A percentile compares a stretch with the other conserved stretches of the same genome.
These are phyloP conservation scores for Cladosporium sp. DNA, from an alignment of 2,329 filamentous ascomycete species.

Conservation along the genomic window DNA sequence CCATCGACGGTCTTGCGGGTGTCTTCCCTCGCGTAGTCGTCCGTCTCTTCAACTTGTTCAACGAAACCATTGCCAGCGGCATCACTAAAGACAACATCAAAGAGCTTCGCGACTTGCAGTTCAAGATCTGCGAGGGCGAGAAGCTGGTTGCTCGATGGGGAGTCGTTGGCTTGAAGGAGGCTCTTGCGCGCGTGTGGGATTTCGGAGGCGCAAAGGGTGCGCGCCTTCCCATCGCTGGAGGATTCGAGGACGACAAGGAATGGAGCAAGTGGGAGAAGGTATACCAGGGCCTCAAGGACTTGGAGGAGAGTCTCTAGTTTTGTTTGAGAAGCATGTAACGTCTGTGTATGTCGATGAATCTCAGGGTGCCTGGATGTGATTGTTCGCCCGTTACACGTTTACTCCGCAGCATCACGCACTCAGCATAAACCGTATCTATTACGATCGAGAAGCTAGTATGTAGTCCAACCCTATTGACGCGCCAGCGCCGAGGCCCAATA, in stretches of 20 bases:
- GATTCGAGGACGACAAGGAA: constrained; percentile 58
- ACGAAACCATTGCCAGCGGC: constrained; percentile 43
- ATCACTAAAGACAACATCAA: constrained; percentile 43
- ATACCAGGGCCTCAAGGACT: constrained; percentile 46
- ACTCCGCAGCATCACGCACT: neutral
- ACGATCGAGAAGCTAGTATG: neutral
- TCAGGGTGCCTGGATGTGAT: neutral
- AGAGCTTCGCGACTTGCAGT: constrained; percentile 59
- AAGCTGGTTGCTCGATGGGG: constrained; percentile 62
- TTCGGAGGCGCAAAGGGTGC: constrained; percentile 62
- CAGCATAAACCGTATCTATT: neutral
- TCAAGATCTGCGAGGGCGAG: constrained; percentile 60
- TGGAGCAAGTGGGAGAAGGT: constrained; percentile 56
- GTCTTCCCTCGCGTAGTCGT: constrained; percentile 65
- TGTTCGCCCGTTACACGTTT: neutral
- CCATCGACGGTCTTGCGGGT: constrained; percentile 66
- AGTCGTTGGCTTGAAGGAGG: constrained; percentile 66
- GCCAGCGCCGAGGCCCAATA: neutral
- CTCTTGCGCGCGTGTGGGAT: constrained; percentile 57
- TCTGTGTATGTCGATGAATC: neutral
- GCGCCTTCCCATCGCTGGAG: constrained; percentile 59
- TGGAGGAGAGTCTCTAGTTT: constrained; percentile 40
- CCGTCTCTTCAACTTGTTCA: constrained; percentile 55
- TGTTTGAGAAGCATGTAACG: neutral
- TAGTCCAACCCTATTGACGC: neutral